Evolutionary conservation across 177 flowering plant genomes (phyloP), one percentile per base, ranked within the genome.

Genomic region (Vitis hybrid): DNA sequence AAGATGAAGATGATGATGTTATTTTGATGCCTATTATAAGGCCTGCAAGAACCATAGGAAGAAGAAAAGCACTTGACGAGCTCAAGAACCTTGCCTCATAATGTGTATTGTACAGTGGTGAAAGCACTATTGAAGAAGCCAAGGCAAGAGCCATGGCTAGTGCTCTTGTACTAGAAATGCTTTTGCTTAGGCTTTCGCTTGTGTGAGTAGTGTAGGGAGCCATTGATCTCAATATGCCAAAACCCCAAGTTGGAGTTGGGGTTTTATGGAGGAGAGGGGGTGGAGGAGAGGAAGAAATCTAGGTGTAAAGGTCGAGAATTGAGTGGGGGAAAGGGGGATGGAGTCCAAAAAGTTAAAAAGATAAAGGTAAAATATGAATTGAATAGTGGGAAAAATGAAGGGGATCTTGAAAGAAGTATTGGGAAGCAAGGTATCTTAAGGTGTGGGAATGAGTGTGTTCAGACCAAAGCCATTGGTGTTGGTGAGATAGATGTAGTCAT

Each of bases 1-100:
- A 57, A 2, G 80, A 69, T 0, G 79, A 66, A 0, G 73, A 62
- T 0, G 82, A 68, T 11, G 80, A 84, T 58, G 86, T 73, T 0
- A 85, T 79, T 49, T 61, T 81, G 18, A 88, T 87, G 50, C 89
- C 88, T 9, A 85, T 78, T 31, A 88, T 85, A 3, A 88, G 79
- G n/a, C 89, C 93, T 0, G 77, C 84, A 18, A 88, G 78, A 34
- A 88, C 76, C 82, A 81, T 59, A 14, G 90, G 93, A 67, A 86
- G 80, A 34, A 83, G 77, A 59, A 83, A 82, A 2, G 87, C 82
- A 12, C 80, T 76, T 83, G 79, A 50, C 8, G 45, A 39, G 45
- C 7, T 39, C 7, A 39, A 39, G 9, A 31, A 75, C 45, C 72
- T 75, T 0, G 74, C 60, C 31, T 85, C 90, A 31, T 78, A 73